These are phyloP conservation scores for Nakaseomyces glabratus DNA, from an alignment of 1,139 yeast species.

Conservation along the genomic window DNA sequence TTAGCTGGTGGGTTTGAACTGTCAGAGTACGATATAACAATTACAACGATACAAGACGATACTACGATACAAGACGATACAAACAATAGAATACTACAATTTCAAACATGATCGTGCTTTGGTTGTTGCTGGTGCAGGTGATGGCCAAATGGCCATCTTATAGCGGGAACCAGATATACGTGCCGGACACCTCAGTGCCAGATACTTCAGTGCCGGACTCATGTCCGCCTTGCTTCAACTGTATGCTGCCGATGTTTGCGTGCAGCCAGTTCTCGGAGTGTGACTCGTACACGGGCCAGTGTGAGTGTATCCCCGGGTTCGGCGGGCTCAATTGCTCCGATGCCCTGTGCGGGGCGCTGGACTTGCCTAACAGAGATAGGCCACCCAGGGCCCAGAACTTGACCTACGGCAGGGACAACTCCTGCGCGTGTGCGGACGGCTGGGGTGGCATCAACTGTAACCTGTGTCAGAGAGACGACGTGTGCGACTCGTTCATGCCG, in stretches of 20 bases:
- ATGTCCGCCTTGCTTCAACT: conserved; percentile 90
- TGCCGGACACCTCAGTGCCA: too few species aligned
- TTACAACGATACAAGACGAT: too few species aligned
- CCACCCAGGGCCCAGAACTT: conserved; percentile 46
- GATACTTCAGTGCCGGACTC: too few species aligned
- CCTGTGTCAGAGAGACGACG: conserved; percentile 58
- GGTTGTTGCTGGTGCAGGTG: too few species aligned
- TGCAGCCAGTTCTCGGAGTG: conserved; percentile 86
- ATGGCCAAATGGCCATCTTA: too few species aligned
- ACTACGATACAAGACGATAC: too few species aligned
- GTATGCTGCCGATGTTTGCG: conserved; percentile 81
- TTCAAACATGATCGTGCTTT: too few species aligned
- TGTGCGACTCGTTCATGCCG: conserved; percentile 84
- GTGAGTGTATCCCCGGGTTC: conserved; percentile 87
- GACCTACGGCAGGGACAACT: conserved; percentile 12
- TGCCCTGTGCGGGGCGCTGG: conserved; percentile 80
- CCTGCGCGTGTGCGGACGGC: conserved; percentile 70
- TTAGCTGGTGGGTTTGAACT: too few species aligned
- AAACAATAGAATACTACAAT: too few species aligned
- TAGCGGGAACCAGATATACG: too few species aligned
- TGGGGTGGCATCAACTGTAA: conserved; percentile 96
- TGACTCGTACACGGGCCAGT: conserved; percentile 78
- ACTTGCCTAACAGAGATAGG: conserved; percentile 55
- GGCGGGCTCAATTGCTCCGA: conserved; percentile 89
- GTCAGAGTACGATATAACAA: too few species aligned